Conservation (phyloP, 176 grass and related monocot species). For the Cenchrus fungigraminus region DNA sequence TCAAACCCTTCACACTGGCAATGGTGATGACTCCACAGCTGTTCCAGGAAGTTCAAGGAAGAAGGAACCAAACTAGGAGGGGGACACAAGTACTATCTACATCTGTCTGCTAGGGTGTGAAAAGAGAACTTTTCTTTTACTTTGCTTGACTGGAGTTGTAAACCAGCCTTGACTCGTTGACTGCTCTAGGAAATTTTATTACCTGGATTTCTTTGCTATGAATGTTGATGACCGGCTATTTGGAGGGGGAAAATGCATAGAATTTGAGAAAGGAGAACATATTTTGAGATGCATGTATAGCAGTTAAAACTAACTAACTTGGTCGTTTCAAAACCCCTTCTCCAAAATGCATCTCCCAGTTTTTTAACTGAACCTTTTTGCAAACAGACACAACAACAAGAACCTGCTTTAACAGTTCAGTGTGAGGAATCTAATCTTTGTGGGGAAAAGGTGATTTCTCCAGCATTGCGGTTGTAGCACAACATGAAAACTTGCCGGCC, state of each 20-base stretch:
- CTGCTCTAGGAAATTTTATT: too few relatives aligned
- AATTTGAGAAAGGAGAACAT: too few relatives aligned
- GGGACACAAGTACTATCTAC: not conserved
- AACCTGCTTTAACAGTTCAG: not conserved
- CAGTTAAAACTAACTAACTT: too few relatives aligned
- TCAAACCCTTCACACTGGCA: constrained; percentile 20
- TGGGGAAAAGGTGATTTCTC: constrained; percentile 9
- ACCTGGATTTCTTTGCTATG: too few relatives aligned
- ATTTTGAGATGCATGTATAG: not conserved
- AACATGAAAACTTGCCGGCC: constrained; percentile 29
- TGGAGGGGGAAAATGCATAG: too few relatives aligned
- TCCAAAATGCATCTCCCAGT: not conserved
- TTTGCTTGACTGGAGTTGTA: not conserved
- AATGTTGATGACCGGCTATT: too few relatives aligned
- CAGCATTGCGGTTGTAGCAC: not conserved
- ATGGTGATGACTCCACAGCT: constrained; percentile 6
- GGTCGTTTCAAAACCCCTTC: not conserved
- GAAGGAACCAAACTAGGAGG: not conserved
- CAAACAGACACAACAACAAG: not conserved
- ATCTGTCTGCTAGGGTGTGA: not conserved
- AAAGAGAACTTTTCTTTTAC: not conserved
- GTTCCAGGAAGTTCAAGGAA: not conserved
- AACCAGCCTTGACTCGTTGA: not conserved
- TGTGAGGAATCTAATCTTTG: constrained; percentile 17
- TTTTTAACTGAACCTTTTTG: not conserved